Percentiles rank a stretch among this genome's conserved stretches.
These are phyloP conservation scores for Aspergillus versicolor DNA, from an alignment of 2,329 filamentous ascomycete species.

Conservation along the genomic window DNA sequence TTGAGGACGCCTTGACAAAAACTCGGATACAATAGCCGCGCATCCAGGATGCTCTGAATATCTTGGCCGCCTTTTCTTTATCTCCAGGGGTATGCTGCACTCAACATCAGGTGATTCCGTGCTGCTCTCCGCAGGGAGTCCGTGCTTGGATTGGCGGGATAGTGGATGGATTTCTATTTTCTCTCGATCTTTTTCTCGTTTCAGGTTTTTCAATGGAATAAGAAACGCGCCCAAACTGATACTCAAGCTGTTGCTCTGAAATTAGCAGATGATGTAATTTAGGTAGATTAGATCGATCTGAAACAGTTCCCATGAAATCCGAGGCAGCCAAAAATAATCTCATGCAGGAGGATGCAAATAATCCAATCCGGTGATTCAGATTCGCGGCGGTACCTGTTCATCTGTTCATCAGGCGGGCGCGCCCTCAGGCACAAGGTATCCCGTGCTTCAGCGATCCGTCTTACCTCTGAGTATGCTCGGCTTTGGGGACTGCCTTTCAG, in stretches of 20 bases:
- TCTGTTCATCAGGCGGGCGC: neutral
- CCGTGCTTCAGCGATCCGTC: neutral
- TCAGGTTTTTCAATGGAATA: neutral
- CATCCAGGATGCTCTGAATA: neutral
- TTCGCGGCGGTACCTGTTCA: neutral
- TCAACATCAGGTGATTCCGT: conserved; percentile 3
- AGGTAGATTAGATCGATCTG: neutral
- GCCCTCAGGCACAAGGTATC: neutral
- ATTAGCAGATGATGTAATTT: neutral
- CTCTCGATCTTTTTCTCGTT: neutral
- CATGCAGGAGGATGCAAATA: neutral
- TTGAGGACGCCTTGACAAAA: neutral
- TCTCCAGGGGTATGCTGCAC: neutral
- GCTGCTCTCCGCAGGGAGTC: neutral
- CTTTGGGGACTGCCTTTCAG: neutral
- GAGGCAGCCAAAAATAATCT: neutral
- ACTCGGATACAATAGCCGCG: neutral
- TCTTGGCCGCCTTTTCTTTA: neutral
- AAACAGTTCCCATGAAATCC: neutral
- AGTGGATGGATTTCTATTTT: neutral
- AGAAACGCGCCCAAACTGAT: neutral
- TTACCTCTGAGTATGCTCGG: too few species aligned
- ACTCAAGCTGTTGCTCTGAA: neutral
- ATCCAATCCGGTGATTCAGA: too few species aligned
- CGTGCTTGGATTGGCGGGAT: neutral